phyloP scores from a whole-genome alignment of 257 asterid species.

The Prunella vulgaris region DNA sequence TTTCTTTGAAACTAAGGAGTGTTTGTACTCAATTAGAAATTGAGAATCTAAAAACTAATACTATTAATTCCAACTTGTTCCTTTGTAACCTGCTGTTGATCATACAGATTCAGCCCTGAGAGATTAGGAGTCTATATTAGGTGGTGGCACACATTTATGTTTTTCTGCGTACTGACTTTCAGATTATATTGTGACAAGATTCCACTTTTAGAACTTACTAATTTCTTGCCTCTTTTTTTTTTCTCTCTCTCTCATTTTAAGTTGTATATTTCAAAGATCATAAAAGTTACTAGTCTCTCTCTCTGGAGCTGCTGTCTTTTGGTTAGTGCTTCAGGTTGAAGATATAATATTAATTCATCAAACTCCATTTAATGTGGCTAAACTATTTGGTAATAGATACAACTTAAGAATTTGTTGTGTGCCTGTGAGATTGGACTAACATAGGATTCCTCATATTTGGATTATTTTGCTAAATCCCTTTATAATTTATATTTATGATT shows the following conservation, averaged over 20 bases:
- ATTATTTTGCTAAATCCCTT: conserved; percentile 11
- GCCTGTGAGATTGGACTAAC: not conserved
- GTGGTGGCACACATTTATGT: not conserved
- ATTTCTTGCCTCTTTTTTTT: not conserved
- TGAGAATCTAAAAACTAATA: not conserved
- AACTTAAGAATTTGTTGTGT: not conserved
- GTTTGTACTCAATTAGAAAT: not conserved
- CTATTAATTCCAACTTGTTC: not conserved
- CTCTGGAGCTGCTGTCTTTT: not conserved
- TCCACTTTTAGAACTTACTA: conserved; percentile 8
- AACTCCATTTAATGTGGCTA: conserved; percentile 6
- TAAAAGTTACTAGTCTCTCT: not conserved
- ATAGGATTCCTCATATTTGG: not conserved
- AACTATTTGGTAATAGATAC: not conserved
- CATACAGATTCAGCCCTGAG: conserved; percentile 6
- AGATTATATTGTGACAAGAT: not conserved
- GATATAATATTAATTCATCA: not conserved
- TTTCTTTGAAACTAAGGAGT: conserved; percentile 4
- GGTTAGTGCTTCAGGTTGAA: not conserved
- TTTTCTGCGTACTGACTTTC: not conserved
- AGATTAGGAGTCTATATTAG: not conserved
- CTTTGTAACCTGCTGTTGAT: not conserved
- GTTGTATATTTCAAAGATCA: not conserved
- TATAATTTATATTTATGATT: conserved; percentile 10
- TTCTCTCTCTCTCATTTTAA: not conserved